Percentiles rank a stretch among this genome's conserved stretches.
Evolutionary conservation across 129 eudicot genomes (phyloP).

Genomic region (Tagetes patula): DNA sequence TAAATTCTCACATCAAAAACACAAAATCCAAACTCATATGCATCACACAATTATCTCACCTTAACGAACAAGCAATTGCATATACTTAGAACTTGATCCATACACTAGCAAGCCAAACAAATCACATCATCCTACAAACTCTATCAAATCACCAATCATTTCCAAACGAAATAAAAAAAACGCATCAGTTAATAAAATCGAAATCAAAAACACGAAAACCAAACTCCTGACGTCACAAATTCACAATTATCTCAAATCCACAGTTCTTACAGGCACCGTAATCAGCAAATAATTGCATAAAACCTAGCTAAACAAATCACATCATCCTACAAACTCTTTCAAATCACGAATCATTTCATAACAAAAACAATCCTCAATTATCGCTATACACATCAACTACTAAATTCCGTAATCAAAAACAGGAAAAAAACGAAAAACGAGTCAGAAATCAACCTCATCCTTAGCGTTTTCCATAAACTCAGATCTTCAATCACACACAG

Average conservation of each 20-base stretch:
- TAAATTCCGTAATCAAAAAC: constrained; percentile 10
- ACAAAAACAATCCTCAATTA: neutral
- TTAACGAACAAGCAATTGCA: neutral
- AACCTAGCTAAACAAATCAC: constrained; percentile 11
- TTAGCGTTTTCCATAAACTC: constrained; percentile 31
- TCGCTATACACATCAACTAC: neutral
- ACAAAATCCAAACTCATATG: too few relatives aligned
- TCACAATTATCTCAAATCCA: too few relatives aligned
- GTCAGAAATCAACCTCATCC: constrained; percentile 30
- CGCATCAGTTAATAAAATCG: neutral
- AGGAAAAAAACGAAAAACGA: neutral
- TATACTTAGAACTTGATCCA: constrained; percentile 3
- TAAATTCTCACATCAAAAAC: constrained; percentile 2
- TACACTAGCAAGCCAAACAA: constrained; percentile 1
- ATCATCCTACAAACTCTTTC: neutral
- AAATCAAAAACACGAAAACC: neutral
- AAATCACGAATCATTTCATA: neutral
- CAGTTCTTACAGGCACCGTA: neutral
- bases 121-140: constrained; percentile 1
- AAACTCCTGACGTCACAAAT: too few relatives aligned
- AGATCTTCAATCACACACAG: constrained; percentile 20
- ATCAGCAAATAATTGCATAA: constrained; percentile 3
- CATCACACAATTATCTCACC: too few relatives aligned
- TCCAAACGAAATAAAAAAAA: neutral
- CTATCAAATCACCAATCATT: neutral